Conservation (phyloP, 768 basidiomycete genomes). For the Lactarius deliciosus region DNA sequence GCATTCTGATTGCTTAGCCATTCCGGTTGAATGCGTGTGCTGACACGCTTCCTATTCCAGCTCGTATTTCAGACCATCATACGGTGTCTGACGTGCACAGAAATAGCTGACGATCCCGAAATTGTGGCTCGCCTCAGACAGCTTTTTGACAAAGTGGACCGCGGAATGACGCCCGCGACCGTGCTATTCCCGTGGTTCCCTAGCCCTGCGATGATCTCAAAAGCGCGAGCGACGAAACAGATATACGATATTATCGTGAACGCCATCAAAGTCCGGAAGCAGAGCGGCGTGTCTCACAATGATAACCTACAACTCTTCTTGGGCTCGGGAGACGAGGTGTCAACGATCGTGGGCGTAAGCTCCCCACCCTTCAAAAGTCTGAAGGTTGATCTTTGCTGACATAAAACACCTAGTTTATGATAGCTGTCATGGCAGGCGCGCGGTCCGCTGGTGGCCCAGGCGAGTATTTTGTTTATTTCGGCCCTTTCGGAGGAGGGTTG, state of each 20-base stretch:
- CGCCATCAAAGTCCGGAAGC: conserved; percentile 56
- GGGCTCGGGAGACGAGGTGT: conserved; percentile 65
- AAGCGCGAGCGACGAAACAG: conserved; percentile 69
- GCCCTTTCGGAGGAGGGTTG: conserved; percentile 18
- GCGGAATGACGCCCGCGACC: conserved; percentile 68
- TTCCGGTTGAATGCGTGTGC: conserved; percentile 1
- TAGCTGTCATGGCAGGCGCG: conserved; percentile 81
- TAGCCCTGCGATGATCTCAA: conserved; percentile 66
- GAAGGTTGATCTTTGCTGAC: conserved; percentile 22
- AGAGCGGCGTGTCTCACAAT: conserved; percentile 55
- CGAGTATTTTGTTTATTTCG: conserved; percentile 31
- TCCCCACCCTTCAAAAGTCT: conserved; percentile 12
- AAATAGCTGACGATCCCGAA: conserved; percentile 65
- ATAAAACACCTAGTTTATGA: conserved; percentile 59
- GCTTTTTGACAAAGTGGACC: conserved; percentile 68
- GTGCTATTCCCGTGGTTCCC: conserved; percentile 78
- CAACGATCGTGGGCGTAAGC: conserved; percentile 68
- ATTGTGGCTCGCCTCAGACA: conserved; percentile 60
- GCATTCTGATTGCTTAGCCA: background rate
- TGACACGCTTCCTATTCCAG: conserved; percentile 29
- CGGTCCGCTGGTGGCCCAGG: conserved; percentile 76
- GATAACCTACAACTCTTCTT: conserved; percentile 76
- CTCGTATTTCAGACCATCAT: conserved; percentile 74
- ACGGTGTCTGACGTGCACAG: conserved; percentile 62
- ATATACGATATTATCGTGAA: conserved; percentile 68